Percentiles rank a stretch among this genome's conserved stretches.
These are phyloP conservation scores for Penstemon davidsonii DNA, from an alignment of 257 asterid genomes.

Conservation along the genomic window DNA sequence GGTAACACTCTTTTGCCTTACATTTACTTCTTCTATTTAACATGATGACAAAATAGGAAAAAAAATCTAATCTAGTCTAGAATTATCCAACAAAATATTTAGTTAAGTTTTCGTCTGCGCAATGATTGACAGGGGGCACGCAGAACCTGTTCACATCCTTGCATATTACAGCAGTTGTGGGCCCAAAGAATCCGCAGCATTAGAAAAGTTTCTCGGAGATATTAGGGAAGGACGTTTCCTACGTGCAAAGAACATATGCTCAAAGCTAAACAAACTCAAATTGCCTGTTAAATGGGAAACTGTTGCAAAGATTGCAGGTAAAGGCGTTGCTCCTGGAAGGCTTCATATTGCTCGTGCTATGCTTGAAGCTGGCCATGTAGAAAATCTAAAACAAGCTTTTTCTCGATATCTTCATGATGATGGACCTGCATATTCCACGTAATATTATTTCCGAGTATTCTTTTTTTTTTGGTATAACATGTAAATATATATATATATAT, in stretches of 20 bases:
- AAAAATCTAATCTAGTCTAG: no score
- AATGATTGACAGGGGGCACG: slow-evolving; percentile 54
- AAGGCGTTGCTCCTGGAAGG: slow-evolving; percentile 95
- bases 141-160: slow-evolving; percentile 96
- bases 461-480: not conserved
- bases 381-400: slow-evolving; percentile 89
- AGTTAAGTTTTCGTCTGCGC: slow-evolving; percentile 14
- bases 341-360: slow-evolving; percentile 96
- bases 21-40: not conserved
- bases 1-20: slow-evolving; percentile 42
- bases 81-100: no score
- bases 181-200: slow-evolving; percentile 54
- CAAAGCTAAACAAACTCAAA: slow-evolving; percentile 75
- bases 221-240: slow-evolving; percentile 83
- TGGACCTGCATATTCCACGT: slow-evolving; percentile 99
- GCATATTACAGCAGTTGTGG: slow-evolving; percentile 96
- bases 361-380: slow-evolving; percentile 97
- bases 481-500: no score
- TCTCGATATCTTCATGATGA: slow-evolving; percentile 83
- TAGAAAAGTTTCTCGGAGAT: slow-evolving; percentile 64
- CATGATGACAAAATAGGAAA: not conserved
- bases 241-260: slow-evolving; percentile 86
- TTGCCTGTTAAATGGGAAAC: slow-evolving; percentile 85
- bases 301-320: slow-evolving; percentile 83
- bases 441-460: slow-evolving; percentile 26